Evolutionary conservation across 768 basidiomycete species (phyloP).

Genomic region (Roridomyces roridus): DNA sequence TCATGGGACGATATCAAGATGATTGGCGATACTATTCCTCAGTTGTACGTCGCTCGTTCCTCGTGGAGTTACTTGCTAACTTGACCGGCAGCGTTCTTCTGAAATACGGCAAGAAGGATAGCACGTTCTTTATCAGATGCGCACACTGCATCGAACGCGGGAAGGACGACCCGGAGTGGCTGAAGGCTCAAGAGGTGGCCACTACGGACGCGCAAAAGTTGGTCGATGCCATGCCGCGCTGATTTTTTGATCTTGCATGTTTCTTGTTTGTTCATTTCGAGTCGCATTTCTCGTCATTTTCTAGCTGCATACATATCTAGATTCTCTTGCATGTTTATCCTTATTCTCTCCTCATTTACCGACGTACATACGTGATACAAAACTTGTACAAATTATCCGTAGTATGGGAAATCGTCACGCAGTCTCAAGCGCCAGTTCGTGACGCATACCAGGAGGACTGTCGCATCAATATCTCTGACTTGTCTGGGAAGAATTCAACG

Average conservation of each 20-base stretch:
- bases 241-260: not conserved
- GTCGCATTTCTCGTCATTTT: too few species aligned
- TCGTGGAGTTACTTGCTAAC: constrained; percentile 3
- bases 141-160: constrained; percentile 43
- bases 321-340: too few species aligned
- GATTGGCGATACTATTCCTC: constrained; percentile 61
- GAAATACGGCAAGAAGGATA: constrained; percentile 40
- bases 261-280: too few species aligned
- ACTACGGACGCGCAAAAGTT: constrained; percentile 8
- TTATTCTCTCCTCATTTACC: too few species aligned
- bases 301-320: too few species aligned
- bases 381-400: too few species aligned
- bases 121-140: constrained; percentile 58
- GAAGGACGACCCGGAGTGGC: constrained; percentile 5
- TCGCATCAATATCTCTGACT: too few species aligned
- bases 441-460: too few species aligned
- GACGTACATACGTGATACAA: too few species aligned
- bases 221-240: constrained; percentile 4
- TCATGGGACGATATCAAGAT: constrained; percentile 54
- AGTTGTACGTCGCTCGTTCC: constrained; percentile 50
- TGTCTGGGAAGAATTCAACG: too few species aligned
- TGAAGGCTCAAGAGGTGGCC: constrained; percentile 8
- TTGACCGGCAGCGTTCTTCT: constrained; percentile 41
- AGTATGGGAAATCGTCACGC: too few species aligned
- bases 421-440: too few species aligned